Conservation (phyloP, 352 stramenopile species). For the Pythium chondricola region DNA sequence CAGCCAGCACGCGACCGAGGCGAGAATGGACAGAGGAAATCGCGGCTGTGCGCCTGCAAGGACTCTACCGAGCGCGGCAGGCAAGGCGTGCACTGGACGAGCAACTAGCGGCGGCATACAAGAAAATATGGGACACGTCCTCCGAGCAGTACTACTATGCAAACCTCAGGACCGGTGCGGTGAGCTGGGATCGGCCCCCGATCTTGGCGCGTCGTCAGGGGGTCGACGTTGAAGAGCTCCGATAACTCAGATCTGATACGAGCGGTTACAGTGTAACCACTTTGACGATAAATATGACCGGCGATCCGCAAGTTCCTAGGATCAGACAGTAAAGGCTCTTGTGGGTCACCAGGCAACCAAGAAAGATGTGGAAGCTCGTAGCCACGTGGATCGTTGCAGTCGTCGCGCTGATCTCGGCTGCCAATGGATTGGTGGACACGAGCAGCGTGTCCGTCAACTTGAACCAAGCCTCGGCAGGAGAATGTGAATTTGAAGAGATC, state of each 20-base stretch:
- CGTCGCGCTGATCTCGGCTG: not conserved
- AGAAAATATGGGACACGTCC: slow-evolving; percentile 40
- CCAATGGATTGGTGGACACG: not conserved
- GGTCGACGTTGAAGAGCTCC: slow-evolving; percentile 21
- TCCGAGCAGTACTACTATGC: slow-evolving; percentile 65
- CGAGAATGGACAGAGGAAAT: slow-evolving; percentile 40
- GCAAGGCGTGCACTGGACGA: slow-evolving; percentile 34
- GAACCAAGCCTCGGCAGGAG: not conserved
- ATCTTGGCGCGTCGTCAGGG: slow-evolving; percentile 11
- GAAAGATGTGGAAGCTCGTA: too few species aligned
- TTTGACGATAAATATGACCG: not conserved
- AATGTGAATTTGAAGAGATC: slow-evolving; percentile 61
- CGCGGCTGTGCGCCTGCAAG: slow-evolving; percentile 43
- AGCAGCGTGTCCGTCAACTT: too few species aligned
- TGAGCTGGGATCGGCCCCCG: slow-evolving; percentile 55
- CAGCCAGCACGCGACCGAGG: not conserved
- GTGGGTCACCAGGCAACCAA: too few species aligned
- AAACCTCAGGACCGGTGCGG: slow-evolving; percentile 51
- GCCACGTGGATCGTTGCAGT: not conserved
- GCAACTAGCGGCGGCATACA: slow-evolving; percentile 40
- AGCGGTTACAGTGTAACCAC: slow-evolving; percentile 1
- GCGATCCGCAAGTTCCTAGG: too few species aligned
- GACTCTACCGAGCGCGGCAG: slow-evolving; percentile 44
- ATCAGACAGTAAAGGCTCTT: too few species aligned
- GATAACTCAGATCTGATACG: not conserved